These are phyloP conservation scores for Zygoascus hellenicus DNA, from an alignment of 1,139 yeast genomes.

Conservation along the genomic window DNA sequence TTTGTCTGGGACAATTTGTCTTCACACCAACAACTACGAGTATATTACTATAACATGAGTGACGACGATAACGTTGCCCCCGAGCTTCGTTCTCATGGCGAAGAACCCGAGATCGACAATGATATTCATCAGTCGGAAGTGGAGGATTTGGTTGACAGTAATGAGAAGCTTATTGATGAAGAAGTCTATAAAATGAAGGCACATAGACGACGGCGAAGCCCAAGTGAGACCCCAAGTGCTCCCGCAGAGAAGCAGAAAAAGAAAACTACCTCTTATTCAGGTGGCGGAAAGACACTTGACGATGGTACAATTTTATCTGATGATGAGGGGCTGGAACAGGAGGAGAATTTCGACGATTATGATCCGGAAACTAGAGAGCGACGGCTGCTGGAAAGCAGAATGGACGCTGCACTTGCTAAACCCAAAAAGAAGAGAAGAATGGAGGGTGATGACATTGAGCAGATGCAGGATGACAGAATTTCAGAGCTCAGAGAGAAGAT, in stretches of 20 bases:
- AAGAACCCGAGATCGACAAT: neutral
- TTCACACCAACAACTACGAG: constrained; percentile 17
- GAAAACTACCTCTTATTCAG: constrained; percentile 14
- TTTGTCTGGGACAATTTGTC: neutral
- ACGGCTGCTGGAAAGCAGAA: constrained; percentile 70
- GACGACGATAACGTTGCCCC: constrained; percentile 17
- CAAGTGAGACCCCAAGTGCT: neutral
- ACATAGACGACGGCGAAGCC: constrained; percentile 27
- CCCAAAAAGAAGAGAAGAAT: constrained; percentile 43
- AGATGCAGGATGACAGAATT: constrained; percentile 89
- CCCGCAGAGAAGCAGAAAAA: neutral
- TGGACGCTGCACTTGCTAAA: constrained; percentile 68
- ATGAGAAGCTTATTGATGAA: constrained; percentile 32
- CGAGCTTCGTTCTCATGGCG: neutral
- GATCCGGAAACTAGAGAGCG: constrained; percentile 52
- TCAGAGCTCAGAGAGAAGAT: constrained; percentile 77
- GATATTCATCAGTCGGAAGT: constrained; percentile 6
- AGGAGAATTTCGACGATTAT: constrained; percentile 30
- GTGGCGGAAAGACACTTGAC: constrained; percentile 11
- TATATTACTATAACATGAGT: constrained; percentile 22
- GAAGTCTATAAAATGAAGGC: constrained; percentile 37
- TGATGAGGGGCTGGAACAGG: constrained; percentile 24
- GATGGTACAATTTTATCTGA: constrained; percentile 18
- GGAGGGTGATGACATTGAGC: constrained; percentile 89
- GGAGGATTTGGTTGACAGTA: constrained; percentile 8